Evolutionary conservation across 169 alveolate genomes (phyloP).

Genomic region (Babesia sp.): DNA sequence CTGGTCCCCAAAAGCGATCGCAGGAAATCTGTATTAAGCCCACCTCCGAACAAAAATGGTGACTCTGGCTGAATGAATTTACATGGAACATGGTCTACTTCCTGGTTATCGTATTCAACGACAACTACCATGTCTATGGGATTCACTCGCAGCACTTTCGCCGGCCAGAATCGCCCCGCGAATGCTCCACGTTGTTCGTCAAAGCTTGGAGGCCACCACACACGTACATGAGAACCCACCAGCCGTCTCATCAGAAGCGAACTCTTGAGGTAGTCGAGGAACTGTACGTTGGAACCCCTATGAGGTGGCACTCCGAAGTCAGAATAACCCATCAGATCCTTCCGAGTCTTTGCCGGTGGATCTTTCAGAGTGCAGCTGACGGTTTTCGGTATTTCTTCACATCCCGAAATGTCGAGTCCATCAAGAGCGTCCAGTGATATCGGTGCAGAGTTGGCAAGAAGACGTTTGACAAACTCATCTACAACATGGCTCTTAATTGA

Average conservation of each 20-base stretch:
- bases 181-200: constrained; percentile 60
- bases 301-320: constrained; percentile 7
- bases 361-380: constrained; percentile 21
- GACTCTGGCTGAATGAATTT: constrained; percentile 46
- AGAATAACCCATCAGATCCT: constrained; percentile 41
- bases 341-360: constrained; percentile 33
- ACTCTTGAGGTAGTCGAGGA: constrained; percentile 40
- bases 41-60: constrained; percentile 59
- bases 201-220: constrained; percentile 69
- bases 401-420: constrained; percentile 29
- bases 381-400: constrained; percentile 53
- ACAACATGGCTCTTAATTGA: not conserved
- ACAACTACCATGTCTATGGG: constrained; percentile 68
- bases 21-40: constrained; percentile 13
- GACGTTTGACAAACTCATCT: constrained; percentile 12
- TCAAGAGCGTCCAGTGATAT: constrained; percentile 40
- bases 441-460: constrained; percentile 18
- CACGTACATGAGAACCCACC: constrained; percentile 49
- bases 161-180: constrained; percentile 74
- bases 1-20: constrained; percentile 6
- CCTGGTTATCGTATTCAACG: constrained; percentile 65
- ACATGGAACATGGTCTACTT: constrained; percentile 62
- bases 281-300: constrained; percentile 26
- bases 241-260: constrained; percentile 39
- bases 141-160: constrained; percentile 64